phyloP scores from a whole-genome alignment of 768 basidiomycete species.

The Boletus barrowsii region DNA sequence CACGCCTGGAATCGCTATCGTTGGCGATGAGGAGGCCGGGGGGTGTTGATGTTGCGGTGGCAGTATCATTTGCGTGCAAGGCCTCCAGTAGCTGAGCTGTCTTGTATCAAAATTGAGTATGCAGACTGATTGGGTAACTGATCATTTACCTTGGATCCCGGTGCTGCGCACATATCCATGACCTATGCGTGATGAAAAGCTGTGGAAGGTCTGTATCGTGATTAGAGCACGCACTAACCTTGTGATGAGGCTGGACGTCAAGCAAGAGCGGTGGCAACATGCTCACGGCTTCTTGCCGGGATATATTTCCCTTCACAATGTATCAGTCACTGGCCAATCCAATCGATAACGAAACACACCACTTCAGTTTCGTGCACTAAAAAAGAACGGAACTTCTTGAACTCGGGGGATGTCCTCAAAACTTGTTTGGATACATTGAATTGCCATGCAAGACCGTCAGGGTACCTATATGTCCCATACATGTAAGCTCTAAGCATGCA shows the following conservation, averaged over 20 bases:
- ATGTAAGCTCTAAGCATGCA: background rate
- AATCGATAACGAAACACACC: slow-evolving; percentile 44
- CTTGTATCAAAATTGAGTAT: slow-evolving; percentile 34
- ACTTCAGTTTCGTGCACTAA: slow-evolving; percentile 98
- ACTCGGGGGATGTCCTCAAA: slow-evolving; percentile 82
- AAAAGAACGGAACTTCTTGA: slow-evolving; percentile 94
- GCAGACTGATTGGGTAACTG: background rate
- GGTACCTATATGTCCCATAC: slow-evolving; percentile 61
- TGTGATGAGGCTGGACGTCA: slow-evolving; percentile 91
- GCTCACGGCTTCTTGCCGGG: slow-evolving; percentile 94
- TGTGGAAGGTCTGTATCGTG: background rate
- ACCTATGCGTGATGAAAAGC: slow-evolving; percentile 42
- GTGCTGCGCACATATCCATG: slow-evolving; percentile 98
- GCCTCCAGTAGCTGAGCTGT: slow-evolving; percentile 97
- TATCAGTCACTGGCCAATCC: background rate
- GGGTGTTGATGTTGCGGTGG: slow-evolving; percentile 63
- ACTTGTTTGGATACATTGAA: slow-evolving; percentile 88
- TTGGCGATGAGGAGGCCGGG: slow-evolving; percentile 91
- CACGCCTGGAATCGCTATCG: slow-evolving; percentile 90
- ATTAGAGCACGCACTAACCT: slow-evolving; percentile 38
- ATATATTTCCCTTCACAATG: slow-evolving; percentile 80
- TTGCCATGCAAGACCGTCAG: slow-evolving; percentile 94
- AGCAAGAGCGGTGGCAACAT: slow-evolving; percentile 98
- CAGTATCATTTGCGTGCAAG: slow-evolving; percentile 75
- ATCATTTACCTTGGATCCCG: slow-evolving; percentile 80